Percentiles rank a stretch among this genome's conserved stretches.
Conservation (phyloP, 1,284 basidiomycete genomes). For the Leccinum griseonigrum region DNA sequence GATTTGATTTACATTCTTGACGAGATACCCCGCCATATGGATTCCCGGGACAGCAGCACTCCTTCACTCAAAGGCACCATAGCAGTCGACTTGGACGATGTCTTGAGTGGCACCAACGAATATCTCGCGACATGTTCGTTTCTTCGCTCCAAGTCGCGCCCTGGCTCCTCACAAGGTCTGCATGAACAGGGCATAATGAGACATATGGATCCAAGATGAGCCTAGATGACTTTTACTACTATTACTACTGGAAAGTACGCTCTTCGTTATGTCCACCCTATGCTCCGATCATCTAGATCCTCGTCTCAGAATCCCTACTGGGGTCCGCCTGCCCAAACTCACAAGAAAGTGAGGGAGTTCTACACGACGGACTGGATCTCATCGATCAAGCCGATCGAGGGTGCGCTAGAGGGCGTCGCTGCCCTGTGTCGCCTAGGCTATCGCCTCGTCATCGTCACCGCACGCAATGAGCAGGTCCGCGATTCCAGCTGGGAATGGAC, state of each 20-base stretch:
- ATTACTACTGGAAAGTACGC: slow-evolving; percentile 22
- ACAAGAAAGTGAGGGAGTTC: slow-evolving; percentile 59
- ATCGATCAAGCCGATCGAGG: slow-evolving; percentile 54
- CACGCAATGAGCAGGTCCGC: slow-evolving; percentile 56
- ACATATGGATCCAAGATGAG: slow-evolving; percentile 53
- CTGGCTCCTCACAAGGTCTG: slow-evolving; percentile 3
- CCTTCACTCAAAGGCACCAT: slow-evolving; percentile 44
- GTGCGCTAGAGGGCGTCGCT: slow-evolving; percentile 61
- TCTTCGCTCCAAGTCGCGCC: background rate
- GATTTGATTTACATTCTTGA: slow-evolving; percentile 8
- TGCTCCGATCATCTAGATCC: slow-evolving; percentile 17
- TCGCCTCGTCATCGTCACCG: slow-evolving; percentile 72
- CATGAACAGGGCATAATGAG: slow-evolving; percentile 65
- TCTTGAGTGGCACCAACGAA: slow-evolving; percentile 67
- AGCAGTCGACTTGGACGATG: slow-evolving; percentile 78
- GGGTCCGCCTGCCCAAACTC: slow-evolving; percentile 64
- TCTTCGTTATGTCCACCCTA: slow-evolving; percentile 59
- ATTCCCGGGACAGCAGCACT: background rate
- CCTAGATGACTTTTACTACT: slow-evolving; percentile 56
- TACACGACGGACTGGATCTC: slow-evolving; percentile 54
- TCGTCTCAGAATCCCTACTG: slow-evolving; percentile 59
- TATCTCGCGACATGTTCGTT: slow-evolving; percentile 63
- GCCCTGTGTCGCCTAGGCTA: slow-evolving; percentile 63
- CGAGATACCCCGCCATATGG: slow-evolving; percentile 4
- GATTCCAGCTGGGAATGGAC: slow-evolving; percentile 69